Evolutionary conservation across 208 protist genomes (phyloP), one percentile per base, ranked within the genome.

Genomic region (Phytomonas sp.): DNA sequence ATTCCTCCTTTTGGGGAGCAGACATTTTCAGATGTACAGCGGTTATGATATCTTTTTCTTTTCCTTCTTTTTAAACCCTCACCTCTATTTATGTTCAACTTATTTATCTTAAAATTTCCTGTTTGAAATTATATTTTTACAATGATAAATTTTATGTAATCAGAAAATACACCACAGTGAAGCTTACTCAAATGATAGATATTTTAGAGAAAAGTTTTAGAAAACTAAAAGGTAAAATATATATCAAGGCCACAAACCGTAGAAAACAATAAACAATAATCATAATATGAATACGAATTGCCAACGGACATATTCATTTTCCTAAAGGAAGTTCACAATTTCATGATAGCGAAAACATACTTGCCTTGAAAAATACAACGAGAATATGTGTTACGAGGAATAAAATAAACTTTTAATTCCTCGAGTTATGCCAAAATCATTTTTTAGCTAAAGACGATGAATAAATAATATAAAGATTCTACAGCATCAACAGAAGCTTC

Each of bases 201-300:
- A 2, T 62, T n/a, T 63, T 30, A 62, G 15, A 60, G 56, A 70
- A 15, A 59, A 9, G 33, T 26, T 63, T 63, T 60, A 74, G 56
- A 60, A 69, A 31, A 60, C 40, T 11, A 70, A 60, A 62, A 66
- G 2, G 60, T 40, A 33, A 23, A 5, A 70, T 46, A 15, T 28
- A 6, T 28, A 51, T 0, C 30, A 56, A 70, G 40, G 60, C 7
- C 17, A 68, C 30, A 51, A 67, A 69, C 67, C 11, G 9, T 61
- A 70, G 30, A 20, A 36, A 61, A 65, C 20, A 74, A 74, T 53
- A 78, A 78, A 67, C 62, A 64, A 34, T 34, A 11, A 30, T 30
- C 5, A 62, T 9, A 1, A 70, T 26, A 64, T 60, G 56, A 29
- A 56, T 36, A 40, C 26, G 40, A 34, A 59, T 26, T 67, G 33